These are phyloP conservation scores for Thermochaetoides dissita DNA, from an alignment of 2,329 filamentous ascomycete genomes.

Conservation along the genomic window DNA sequence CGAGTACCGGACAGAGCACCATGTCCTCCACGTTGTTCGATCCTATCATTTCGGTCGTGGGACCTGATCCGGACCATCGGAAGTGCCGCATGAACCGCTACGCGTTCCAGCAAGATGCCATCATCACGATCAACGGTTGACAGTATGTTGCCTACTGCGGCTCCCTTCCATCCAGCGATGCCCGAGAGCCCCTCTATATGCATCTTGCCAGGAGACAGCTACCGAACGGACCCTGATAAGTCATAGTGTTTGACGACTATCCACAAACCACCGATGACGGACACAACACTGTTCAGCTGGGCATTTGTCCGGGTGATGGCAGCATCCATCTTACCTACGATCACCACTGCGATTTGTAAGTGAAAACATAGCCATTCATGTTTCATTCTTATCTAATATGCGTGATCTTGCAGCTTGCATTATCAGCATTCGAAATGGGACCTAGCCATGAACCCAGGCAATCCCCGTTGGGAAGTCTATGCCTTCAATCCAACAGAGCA, in stretches of 20 bases:
- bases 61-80: slow-evolving; percentile 23
- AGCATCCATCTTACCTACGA: slow-evolving; percentile 40
- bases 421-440: slow-evolving; percentile 24
- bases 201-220: slow-evolving; percentile 32
- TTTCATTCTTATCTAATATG: too few species aligned
- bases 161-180: slow-evolving; percentile 8
- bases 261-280: slow-evolving; percentile 35
- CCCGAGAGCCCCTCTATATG: slow-evolving; percentile 25
- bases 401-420: slow-evolving; percentile 20
- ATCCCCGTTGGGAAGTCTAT: slow-evolving; percentile 19
- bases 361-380: too few species aligned
- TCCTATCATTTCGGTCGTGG: slow-evolving; percentile 21
- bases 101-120: slow-evolving; percentile 34
- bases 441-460: slow-evolving; percentile 20
- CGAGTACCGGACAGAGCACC: neutral
- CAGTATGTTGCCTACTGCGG: slow-evolving; percentile 35
- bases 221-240: slow-evolving; percentile 28
- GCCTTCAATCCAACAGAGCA: slow-evolving; percentile 26
- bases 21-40: slow-evolving; percentile 13
- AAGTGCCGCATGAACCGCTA: slow-evolving; percentile 29
- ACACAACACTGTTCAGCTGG: slow-evolving; percentile 39
- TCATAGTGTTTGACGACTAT: slow-evolving; percentile 33
- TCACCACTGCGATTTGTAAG: slow-evolving; percentile 29
- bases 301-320: slow-evolving; percentile 34
- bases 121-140: slow-evolving; percentile 32